These are phyloP conservation scores for Tinospora cordifolia DNA, from an alignment of 164 flowering plant species.

Conservation along the genomic window DNA sequence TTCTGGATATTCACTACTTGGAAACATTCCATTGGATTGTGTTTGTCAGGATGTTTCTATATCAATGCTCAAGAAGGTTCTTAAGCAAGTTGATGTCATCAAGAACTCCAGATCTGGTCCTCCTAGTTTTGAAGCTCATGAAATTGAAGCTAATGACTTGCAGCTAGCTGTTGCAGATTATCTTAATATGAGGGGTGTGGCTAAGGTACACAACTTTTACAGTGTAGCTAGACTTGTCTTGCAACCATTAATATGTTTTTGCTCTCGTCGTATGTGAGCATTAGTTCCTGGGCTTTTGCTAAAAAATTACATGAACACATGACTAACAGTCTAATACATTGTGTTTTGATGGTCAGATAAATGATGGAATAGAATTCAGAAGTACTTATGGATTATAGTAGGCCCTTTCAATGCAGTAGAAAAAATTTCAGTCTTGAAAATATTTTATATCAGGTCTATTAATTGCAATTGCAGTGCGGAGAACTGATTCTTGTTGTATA, in stretches of 20 bases:
- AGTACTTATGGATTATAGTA: not conserved
- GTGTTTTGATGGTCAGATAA: not conserved
- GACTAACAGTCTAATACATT: not conserved
- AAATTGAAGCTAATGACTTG: conserved; percentile 73
- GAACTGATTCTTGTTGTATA: not conserved
- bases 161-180: conserved; percentile 64
- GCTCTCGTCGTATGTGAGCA: not conserved
- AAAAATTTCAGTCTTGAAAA: not conserved
- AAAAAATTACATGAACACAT: not conserved
- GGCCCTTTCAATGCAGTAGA: not conserved
- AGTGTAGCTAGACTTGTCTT: not conserved
- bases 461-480: not conserved
- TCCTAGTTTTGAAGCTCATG: conserved; percentile 78
- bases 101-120: conserved; percentile 67
- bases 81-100: conserved; percentile 64
- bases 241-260: not conserved
- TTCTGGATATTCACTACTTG: not conserved
- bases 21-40: conserved; percentile 2
- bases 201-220: conserved; percentile 41
- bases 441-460: not conserved
- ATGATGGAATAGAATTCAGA: not conserved
- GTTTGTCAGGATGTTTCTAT: conserved; percentile 57
- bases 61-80: conserved; percentile 61
- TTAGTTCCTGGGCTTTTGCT: not conserved
- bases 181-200: conserved; percentile 65